Conservation (phyloP, 768 basidiomycete genomes). For the Clitopilus hobsonii region DNA sequence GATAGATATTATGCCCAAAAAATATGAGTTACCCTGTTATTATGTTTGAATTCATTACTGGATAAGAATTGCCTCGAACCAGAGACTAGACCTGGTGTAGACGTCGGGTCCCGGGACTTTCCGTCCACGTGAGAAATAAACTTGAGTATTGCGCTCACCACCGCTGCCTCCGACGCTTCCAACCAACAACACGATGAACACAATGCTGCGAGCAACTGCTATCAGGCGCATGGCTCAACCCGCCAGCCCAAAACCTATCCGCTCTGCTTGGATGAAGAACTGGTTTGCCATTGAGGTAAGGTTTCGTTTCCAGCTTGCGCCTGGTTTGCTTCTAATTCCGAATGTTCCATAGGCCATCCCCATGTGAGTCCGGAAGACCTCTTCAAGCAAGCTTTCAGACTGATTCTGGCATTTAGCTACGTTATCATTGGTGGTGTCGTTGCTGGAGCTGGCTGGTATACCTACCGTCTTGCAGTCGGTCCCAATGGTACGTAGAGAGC, state of each 20-base stretch:
- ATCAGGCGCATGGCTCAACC: neutral
- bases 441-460: slow-evolving; percentile 63
- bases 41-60: no score
- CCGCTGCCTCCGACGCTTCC: neutral
- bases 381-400: neutral
- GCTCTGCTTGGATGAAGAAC: slow-evolving; percentile 49
- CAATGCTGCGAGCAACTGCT: neutral
- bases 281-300: slow-evolving; percentile 73
- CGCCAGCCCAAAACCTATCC: slow-evolving; percentile 20
- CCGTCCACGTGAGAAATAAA: neutral
- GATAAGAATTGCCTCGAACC: neutral
- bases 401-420: slow-evolving; percentile 26
- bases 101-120: neutral
- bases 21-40: neutral
- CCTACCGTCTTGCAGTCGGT: slow-evolving; percentile 59
- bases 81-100: neutral
- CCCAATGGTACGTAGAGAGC: slow-evolving; percentile 42
- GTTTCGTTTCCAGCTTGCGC: slow-evolving; percentile 9
- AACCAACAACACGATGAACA: neutral
- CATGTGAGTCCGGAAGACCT: slow-evolving; percentile 33
- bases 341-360: slow-evolving; percentile 37
- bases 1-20: slow-evolving; percentile 4
- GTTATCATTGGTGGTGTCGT: slow-evolving; percentile 47
- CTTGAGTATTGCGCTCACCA: neutral
- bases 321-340: slow-evolving; percentile 4